Evolutionary conservation across 805 yeast genomes (phyloP).

Genomic region (Yarrowia porcina): DNA sequence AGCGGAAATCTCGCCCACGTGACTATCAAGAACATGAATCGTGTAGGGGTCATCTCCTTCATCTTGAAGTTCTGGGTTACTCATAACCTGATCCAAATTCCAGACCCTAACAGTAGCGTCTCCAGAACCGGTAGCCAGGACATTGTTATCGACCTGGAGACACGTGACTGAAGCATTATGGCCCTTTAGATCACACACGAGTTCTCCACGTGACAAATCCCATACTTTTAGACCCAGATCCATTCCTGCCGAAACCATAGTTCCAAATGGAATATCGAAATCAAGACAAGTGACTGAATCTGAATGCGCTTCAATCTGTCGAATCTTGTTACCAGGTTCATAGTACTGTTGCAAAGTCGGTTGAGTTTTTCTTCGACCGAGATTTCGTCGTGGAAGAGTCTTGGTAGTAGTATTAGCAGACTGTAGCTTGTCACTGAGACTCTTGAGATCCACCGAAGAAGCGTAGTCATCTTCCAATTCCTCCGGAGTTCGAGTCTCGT

Average conservation of each 20-base stretch:
- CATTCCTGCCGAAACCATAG: constrained; percentile 69
- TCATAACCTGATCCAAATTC: constrained; percentile 42
- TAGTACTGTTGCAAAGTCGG: constrained; percentile 66
- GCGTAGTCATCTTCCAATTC: background rate
- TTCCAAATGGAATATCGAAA: constrained; percentile 72
- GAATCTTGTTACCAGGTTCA: constrained; percentile 55
- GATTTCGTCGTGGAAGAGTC: constrained; percentile 34
- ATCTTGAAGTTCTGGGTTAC: background rate
- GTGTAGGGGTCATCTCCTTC: constrained; percentile 36
- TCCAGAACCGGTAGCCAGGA: constrained; percentile 54
- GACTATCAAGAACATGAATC: constrained; percentile 56
- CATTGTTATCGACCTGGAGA: constrained; percentile 53
- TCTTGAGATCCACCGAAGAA: background rate
- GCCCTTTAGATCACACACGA: constrained; percentile 54
- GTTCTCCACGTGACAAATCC: constrained; percentile 64
- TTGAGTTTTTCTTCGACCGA: constrained; percentile 47
- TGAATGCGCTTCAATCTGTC: constrained; percentile 51
- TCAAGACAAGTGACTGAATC: constrained; percentile 56
- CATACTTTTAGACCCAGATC: constrained; percentile 80
- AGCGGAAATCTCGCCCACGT: constrained; percentile 64
- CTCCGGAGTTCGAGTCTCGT: constrained; percentile 17
- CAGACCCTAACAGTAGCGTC: constrained; percentile 62
- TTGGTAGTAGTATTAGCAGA: background rate
- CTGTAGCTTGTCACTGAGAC: background rate
- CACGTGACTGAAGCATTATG: constrained; percentile 59